Conservation (phyloP, 306 rosid genomes). For the barrel medic (Medicago truncatula) region MtrunA17r5.0-ANR NC_053048.1:33749501-33750000, state of each 20-base stretch:
- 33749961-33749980: conserved; percentile 61
- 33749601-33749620: conserved; percentile 78
- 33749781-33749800: conserved; percentile 94
- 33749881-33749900: conserved; percentile 94
- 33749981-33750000: conserved; percentile 88
- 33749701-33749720: conserved; percentile 72
- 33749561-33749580: conserved; percentile 61
- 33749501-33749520: conserved; percentile 65
- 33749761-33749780: conserved; percentile 83
- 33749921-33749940: conserved; percentile 61
- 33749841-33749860: conserved; percentile 58
- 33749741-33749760: conserved; percentile 81
- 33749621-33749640: conserved; percentile 68
- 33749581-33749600: conserved; percentile 64
- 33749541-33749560: conserved; percentile 82
- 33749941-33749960: conserved; percentile 61
- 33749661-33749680: conserved; percentile 81
- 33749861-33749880: conserved; percentile 81
- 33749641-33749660: conserved; percentile 61
- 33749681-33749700: conserved; percentile 78
- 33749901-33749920: conserved; percentile 74
- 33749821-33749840: conserved; percentile 71
- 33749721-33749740: conserved; percentile 65
- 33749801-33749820: conserved; percentile 97
- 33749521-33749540: conserved; percentile 79